Base-by-base conservation (phyloP, 2,329 filamentous ascomycete species). In the Verruconis gallopava region DNA sequence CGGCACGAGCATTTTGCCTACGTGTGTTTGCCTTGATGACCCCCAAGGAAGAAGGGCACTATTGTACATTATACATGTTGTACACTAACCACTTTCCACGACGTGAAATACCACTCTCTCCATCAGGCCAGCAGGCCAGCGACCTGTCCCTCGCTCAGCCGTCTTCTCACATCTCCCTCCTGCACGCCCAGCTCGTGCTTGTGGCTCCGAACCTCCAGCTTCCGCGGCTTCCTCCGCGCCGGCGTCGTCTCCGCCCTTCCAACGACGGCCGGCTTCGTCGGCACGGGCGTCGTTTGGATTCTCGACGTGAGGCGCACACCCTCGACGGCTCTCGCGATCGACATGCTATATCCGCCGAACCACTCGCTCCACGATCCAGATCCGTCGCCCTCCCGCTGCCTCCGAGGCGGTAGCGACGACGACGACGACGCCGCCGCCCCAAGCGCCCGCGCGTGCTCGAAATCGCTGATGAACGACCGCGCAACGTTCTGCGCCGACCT, bases 341-440 rank as follows among this genome's bases (percentile, higher is more conserved):
- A 32, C 3, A 40, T 22, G 38, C 21, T 40, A 15, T 40, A 40
- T 4, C 25, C 25, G 21, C 38, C 38, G 20, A 40, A 19, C 38
- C 38, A 40, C 21, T 22, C 25, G 18, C 21, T 40, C 38, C 38
- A 40, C 13, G 38, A 40, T 15, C 25, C 25, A 30, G 25, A 30
- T n/a, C 9, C 6, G 25, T 9, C 25, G n/a, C n/a, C 25, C 6
- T 30, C 9, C n/a, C n/a, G n/a, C n/a, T n/a, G n/a, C n/a, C n/a
- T n/a, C n/a, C n/a, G n/a, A n/a, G n/a, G n/a, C 9, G 25, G 25
- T 30, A n/a, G 9, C 6, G 6, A 9, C 9, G 25, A 30, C 9
- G 25, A 30, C n/a, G 6, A n/a, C 6, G 25, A 9, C 25, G 25
- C 6, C 9, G 9, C 9, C 25, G 6, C 9, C 9, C 25, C 25